A percentile compares a stretch with the other conserved stretches of the same genome.
Evolutionary conservation across 2,329 filamentous ascomycete genomes (phyloP).

Genomic region (Macroventuria anomochaeta): DNA sequence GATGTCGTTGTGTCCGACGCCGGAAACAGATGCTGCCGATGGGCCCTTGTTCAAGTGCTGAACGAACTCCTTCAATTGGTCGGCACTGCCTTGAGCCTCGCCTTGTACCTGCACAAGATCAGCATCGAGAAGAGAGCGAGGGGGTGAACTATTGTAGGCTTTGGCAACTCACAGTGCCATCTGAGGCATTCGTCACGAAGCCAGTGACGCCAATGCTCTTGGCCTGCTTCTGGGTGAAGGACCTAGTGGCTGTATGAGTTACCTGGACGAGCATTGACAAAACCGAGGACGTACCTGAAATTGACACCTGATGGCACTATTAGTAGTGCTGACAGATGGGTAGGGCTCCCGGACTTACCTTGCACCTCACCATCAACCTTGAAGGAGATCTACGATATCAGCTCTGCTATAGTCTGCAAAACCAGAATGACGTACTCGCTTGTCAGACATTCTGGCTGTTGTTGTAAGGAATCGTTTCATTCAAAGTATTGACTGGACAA

Average conservation of each 20-base stretch:
- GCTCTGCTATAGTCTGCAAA: conserved; percentile 16
- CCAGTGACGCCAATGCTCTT: conserved; percentile 54
- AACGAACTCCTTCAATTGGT: conserved; percentile 71
- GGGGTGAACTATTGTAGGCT: neutral
- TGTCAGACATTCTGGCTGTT: conserved; percentile 43
- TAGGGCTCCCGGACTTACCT: conserved; percentile 33
- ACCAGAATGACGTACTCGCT: conserved; percentile 38
- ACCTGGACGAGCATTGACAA: neutral
- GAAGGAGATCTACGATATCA: conserved; percentile 53
- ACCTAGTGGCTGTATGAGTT: conserved; percentile 28
- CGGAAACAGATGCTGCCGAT: conserved; percentile 71
- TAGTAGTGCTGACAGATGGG: neutral
- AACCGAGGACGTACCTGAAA: conserved; percentile 50
- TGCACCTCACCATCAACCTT: conserved; percentile 57
- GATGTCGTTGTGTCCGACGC: conserved; percentile 73
- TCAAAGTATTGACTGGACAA: neutral
- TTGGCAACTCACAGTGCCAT: conserved; percentile 50
- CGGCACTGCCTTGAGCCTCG: conserved; percentile 79
- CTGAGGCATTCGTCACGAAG: conserved; percentile 54
- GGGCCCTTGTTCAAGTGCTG: conserved; percentile 79
- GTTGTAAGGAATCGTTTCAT: conserved; percentile 37
- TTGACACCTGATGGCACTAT: conserved; percentile 51
- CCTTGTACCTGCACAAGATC: conserved; percentile 73
- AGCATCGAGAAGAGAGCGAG: conserved; percentile 4
- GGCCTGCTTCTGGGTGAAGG: conserved; percentile 54